Percentiles rank a stretch among this genome's conserved stretches.
These are phyloP conservation scores for Vigna radiata DNA, from an alignment of 306 rosid species.

Conservation along the genomic window DNA sequence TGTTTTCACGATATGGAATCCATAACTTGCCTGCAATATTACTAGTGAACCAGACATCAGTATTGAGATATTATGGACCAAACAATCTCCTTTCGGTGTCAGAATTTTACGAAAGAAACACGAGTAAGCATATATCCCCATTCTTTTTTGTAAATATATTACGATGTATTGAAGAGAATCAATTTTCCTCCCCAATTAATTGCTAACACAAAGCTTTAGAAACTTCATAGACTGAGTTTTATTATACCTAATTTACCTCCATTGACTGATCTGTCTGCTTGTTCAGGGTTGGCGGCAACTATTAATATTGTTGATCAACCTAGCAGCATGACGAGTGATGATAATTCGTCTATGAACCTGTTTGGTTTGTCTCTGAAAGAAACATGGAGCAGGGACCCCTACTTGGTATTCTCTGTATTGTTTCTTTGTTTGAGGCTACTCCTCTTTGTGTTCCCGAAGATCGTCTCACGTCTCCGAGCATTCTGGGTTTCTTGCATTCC, in stretches of 20 bases:
- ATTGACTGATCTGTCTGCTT: slow-evolving; percentile 26
- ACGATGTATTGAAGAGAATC: not conserved
- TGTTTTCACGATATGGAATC: slow-evolving; percentile 78
- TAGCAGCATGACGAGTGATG: slow-evolving; percentile 39
- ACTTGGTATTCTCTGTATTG: slow-evolving; percentile 57
- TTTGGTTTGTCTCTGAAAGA: slow-evolving; percentile 51
- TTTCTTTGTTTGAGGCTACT: slow-evolving; percentile 70
- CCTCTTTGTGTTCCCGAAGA: slow-evolving; percentile 52
- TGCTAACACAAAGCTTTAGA: not conserved
- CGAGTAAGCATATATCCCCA: slow-evolving; percentile 58
- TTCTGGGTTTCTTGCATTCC: slow-evolving; percentile 64
- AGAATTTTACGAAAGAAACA: slow-evolving; percentile 65
- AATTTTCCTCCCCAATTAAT: not conserved
- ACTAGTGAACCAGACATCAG: slow-evolving; percentile 73
- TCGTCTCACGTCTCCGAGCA: slow-evolving; percentile 53
- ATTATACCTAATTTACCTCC: slow-evolving; percentile 5
- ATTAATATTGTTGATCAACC: slow-evolving; percentile 46
- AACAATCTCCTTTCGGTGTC: slow-evolving; percentile 57
- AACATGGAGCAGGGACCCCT: slow-evolving; percentile 60
- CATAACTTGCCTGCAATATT: slow-evolving; percentile 78
- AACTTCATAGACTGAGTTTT: slow-evolving; percentile 6
- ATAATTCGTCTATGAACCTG: slow-evolving; percentile 37
- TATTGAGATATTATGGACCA: slow-evolving; percentile 63
- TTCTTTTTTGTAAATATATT: slow-evolving; percentile 9
- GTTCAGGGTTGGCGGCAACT: slow-evolving; percentile 63